A percentile compares a stretch with the other conserved stretches of the same genome.
phyloP scores from a whole-genome alignment of 352 stramenopile genomes.

The Aphanomyces invadans region DNA sequence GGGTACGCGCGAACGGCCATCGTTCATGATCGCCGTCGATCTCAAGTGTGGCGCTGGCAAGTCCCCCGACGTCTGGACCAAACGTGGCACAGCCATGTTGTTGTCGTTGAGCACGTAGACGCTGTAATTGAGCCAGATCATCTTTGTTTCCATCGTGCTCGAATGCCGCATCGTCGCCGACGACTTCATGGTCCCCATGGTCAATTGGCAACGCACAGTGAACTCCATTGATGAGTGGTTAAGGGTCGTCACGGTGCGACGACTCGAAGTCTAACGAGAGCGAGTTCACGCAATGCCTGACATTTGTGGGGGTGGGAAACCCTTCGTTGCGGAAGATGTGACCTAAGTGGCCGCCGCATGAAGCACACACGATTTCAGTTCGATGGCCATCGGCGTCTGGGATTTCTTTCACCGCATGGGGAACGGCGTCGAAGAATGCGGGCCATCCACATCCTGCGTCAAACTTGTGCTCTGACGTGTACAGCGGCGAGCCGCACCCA shows the following conservation, averaged over 20 bases:
- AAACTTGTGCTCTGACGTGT: conserved; percentile 86
- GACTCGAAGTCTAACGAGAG: conserved; percentile 71
- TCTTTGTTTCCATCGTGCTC: too few species aligned
- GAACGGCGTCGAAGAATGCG: conserved; percentile 85
- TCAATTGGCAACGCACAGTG: too few species aligned
- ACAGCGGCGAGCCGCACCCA: conserved; percentile 79
- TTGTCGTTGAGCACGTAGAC: conserved; percentile 78
- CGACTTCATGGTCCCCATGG: too few species aligned
- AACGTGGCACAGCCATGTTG: conserved; percentile 87
- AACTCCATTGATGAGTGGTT: too few species aligned
- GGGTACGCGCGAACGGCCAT: conserved; percentile 90
- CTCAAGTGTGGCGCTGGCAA: conserved; percentile 84
- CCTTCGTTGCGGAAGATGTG: conserved; percentile 87
- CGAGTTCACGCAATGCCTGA: conserved; percentile 88
- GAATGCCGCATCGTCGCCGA: too few species aligned
- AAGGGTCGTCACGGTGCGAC: too few species aligned
- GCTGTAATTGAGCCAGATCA: too few species aligned
- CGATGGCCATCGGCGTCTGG: conserved; percentile 60
- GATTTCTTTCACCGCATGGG: conserved; percentile 73
- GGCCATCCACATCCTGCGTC: conserved; percentile 87
- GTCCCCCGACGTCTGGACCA: conserved; percentile 89
- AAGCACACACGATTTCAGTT: conserved; percentile 84
- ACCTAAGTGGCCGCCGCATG: conserved; percentile 85
- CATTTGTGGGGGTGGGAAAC: conserved; percentile 79
- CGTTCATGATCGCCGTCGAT: conserved; percentile 92